phyloP scores from a whole-genome alignment of 2,329 filamentous ascomycete genomes.

The Stemphylium vesicarium region DNA sequence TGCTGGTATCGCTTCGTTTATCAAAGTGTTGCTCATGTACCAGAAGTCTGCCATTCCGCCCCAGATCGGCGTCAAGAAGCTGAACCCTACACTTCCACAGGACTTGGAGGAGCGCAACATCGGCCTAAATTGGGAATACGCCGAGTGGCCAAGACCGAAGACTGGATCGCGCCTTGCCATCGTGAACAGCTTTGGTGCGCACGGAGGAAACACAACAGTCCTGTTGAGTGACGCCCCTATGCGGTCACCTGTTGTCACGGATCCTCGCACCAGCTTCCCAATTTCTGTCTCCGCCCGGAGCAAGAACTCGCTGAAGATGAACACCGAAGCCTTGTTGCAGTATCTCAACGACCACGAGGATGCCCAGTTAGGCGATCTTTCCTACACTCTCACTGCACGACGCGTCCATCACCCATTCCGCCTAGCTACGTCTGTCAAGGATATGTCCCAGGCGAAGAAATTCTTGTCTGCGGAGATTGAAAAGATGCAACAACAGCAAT shows the following conservation, averaged over 20 bases:
- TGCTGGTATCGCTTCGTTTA: conserved; percentile 35
- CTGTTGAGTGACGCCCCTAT: neutral
- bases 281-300: neutral
- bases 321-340: neutral
- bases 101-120: conserved; percentile 1
- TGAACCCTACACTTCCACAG: neutral
- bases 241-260: neutral
- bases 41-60: neutral
- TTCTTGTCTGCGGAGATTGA: neutral
- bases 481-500: conserved; percentile 21
- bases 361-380: neutral
- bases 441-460: neutral
- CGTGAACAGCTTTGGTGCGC: neutral
- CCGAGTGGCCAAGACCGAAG: neutral
- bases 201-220: neutral
- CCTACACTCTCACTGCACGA: neutral
- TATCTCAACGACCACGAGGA: neutral
- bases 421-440: neutral
- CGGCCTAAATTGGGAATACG: neutral
- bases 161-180: neutral
- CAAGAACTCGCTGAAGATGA: conserved; percentile 1
- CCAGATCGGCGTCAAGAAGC: neutral
- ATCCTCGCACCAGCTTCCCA: neutral
- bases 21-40: conserved; percentile 42
- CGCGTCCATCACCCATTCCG: conserved; percentile 1